These are phyloP conservation scores for Exophiala sp. DNA, from an alignment of 2,329 filamentous ascomycete genomes.

Conservation along the genomic window DNA sequence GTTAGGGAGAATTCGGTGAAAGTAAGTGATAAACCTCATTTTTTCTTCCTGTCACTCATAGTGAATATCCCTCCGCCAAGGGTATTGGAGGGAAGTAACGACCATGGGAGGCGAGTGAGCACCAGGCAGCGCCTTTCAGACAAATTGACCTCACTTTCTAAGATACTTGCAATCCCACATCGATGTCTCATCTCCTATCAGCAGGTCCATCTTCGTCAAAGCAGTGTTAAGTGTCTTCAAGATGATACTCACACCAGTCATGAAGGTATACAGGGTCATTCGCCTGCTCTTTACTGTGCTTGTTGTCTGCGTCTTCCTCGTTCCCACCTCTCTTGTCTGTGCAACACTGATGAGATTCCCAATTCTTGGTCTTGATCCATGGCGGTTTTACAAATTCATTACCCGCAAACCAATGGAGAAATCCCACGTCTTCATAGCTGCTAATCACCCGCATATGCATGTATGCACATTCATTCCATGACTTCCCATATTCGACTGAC, in stretches of 20 bases:
- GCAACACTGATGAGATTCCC: not conserved
- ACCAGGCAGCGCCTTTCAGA: no score
- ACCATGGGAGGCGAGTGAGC: no score
- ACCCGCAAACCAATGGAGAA: not conserved
- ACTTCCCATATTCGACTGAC: not conserved
- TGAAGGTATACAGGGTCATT: not conserved
- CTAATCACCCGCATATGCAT: constrained; percentile 9
- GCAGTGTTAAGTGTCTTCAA: no score
- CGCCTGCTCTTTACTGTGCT: not conserved
- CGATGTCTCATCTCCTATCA: no score
- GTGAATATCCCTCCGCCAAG: no score
- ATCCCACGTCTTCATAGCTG: constrained; percentile 2
- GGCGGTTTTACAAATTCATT: not conserved
- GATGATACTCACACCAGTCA: not conserved
- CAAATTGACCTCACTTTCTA: no score
- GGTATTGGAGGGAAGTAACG: no score
- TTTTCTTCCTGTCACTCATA: not conserved
- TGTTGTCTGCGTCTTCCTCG: not conserved
- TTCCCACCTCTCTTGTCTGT: not conserved
- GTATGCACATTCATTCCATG: not conserved
- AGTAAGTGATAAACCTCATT: not conserved
- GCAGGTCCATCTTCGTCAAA: no score
- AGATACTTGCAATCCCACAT: no score
- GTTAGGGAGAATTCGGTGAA: not conserved
- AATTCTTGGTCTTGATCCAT: not conserved